phyloP scores from a whole-genome alignment of 2,329 filamentous ascomycete genomes.

The Tolypocladium sp. region DNA sequence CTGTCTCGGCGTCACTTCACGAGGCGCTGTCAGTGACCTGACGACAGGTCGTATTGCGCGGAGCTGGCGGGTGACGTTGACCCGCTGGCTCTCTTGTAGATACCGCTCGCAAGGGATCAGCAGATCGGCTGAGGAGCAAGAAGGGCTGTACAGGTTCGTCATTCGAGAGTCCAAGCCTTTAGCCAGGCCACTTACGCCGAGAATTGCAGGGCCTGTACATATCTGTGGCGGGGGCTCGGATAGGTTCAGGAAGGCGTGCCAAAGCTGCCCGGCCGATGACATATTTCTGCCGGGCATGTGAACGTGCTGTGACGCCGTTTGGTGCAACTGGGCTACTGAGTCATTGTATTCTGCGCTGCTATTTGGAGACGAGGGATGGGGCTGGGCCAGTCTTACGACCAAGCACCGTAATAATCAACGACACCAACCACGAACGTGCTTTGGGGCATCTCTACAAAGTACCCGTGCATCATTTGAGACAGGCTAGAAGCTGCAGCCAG shows the following conservation, averaged over 20 bases:
- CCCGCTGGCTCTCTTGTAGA: too few relatives aligned
- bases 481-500: background rate
- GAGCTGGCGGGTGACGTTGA: background rate
- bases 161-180: background rate
- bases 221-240: background rate
- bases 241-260: background rate
- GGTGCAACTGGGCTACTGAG: too few relatives aligned
- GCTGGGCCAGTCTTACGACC: background rate
- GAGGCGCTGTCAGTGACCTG: slow-evolving; percentile 19
- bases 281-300: background rate
- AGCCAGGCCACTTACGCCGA: background rate
- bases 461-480: background rate
- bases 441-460: background rate
- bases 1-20: slow-evolving; percentile 21
- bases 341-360: background rate
- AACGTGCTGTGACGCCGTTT: background rate
- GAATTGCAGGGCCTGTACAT: background rate
- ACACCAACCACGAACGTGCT: background rate
- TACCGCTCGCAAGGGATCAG: background rate
- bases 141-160: background rate
- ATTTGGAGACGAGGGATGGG: background rate
- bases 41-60: background rate
- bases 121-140: background rate
- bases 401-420: background rate
- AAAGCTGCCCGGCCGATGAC: background rate